Evolutionary conservation across 2,329 filamentous ascomycete species (phyloP).

Genomic region (Botrytis elliptica): DNA sequence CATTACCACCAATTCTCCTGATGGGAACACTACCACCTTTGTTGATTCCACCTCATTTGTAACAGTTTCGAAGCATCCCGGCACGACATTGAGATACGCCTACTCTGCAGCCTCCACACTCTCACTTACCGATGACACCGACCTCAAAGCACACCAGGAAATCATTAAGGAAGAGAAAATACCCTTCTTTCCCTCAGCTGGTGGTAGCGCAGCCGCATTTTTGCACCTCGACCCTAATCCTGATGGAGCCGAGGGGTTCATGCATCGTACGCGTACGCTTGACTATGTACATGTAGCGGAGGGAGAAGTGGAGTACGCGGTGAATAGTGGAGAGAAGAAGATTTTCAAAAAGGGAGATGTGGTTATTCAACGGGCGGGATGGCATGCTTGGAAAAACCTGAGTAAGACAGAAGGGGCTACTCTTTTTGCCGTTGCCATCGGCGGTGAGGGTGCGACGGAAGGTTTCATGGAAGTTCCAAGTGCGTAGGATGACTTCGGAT

Average conservation of each 20-base stretch:
- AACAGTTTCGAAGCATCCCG: neutral
- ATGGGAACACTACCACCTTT: neutral
- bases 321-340: conserved; percentile 44
- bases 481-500: neutral
- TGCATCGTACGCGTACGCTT: conserved; percentile 45
- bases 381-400: conserved; percentile 44
- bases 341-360: conserved; percentile 42
- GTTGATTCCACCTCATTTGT: neutral
- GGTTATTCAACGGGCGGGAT: conserved; percentile 44
- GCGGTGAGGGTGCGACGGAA: conserved; percentile 21
- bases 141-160: neutral
- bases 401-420: conserved; percentile 26
- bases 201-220: conserved; percentile 7
- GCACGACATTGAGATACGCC: conserved; percentile 17
- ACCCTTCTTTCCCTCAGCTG: conserved; percentile 17
- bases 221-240: conserved; percentile 25
- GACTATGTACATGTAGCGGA: conserved; percentile 43
- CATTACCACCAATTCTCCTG: conserved; percentile 13
- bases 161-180: neutral
- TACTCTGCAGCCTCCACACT: conserved; percentile 25
- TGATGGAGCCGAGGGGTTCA: conserved; percentile 26
- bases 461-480: neutral
- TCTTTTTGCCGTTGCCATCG: conserved; percentile 23
- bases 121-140: conserved; percentile 12
- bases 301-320: conserved; percentile 42